Evolutionary conservation across 805 yeast genomes (phyloP), one percentile per base, ranked within the genome.

Genomic region (Suhomyces pyralidae): DNA sequence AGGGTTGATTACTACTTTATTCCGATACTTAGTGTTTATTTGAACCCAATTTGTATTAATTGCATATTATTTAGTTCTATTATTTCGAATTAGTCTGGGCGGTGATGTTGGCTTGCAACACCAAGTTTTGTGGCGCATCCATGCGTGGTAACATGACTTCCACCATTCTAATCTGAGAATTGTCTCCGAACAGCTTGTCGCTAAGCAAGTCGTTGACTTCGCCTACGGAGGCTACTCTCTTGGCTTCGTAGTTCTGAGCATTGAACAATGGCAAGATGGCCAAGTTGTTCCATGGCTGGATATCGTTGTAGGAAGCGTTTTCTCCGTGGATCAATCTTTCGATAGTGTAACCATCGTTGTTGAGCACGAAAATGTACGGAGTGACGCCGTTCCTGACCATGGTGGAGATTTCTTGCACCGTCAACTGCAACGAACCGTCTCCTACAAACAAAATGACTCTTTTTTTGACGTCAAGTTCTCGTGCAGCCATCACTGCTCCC

Each of bases 381-480:
- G 78, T 82, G 62, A 82, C 76, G 55, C 79, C 78, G 85, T 86
- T 81, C 70, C 84, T 81, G 65, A 82, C 76, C 80, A 83, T 79
- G 58, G 88, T 84, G 51, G 87, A 82, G 65, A 85, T 82, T 67
- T 86, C 87, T 74, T 84, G 89, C 34, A 83, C 88, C 12, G 90
- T 84, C 70, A 85, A 78, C 73, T 85, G 90, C 62, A 85, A 75
- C 45, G 90, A 85, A 68, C 90, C 90, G 68, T 85, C 90, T 74
- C 90, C 90, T 59, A 84, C 81, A 66, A 85, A 85, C 55, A 85
- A 71, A 54, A 84, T 76, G 51, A 82, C 87, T 77, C 90, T 81
- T 70, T 77, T 82, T 54, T 66, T 65, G 58, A 83, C 83, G 64
- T 82, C 82, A 52, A 82, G 63, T 68, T 85, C 89, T 63, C 81